Evolutionary conservation across 768 basidiomycete species (phyloP), one percentile per base, ranked within the genome.

Genomic region (Gyrodon lividus): DNA sequence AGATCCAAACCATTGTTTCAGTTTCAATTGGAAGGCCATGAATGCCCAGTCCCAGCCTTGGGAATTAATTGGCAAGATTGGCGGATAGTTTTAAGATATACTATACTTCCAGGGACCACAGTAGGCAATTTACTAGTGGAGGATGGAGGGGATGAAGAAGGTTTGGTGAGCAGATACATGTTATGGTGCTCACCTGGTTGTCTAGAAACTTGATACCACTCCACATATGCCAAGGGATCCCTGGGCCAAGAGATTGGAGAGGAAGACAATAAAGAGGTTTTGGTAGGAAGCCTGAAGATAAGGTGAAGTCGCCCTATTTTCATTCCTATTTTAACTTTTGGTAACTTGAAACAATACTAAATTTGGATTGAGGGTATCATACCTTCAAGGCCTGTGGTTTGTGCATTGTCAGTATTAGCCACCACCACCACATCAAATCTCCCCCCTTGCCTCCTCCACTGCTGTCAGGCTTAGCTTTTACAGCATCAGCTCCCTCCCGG

Each of bases 201-300:
- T 10, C 33, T 34, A 7, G 14, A 38, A 7, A 16, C 7, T 17
- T 34, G 34, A 24, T 40, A 54, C 55, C 52, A 53, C 41, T 56
- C 51, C 16, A 56, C 40, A 43, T 56, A 56, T 6, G 46, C 50
- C 30, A 56, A 38, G 4, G 52, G 52, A n/a, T 53, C 39, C 34
- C 35, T 42, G 7, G 44, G 45, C 55, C 55, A 56, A 31, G 23
- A 20, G 6, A 16, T 20, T 6, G 44, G 43, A n/a, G 39, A 30
- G 3, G 43, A 13, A 40, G n/a, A 10, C 17, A 22, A 17, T 22
- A 22, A 10, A 40, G n/a, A 40, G 9, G n/a, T 17, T n/a, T 12
- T 26, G 5, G 14, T 40, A 12, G 47, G 53, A 19, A 54, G 34
- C n/a, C 17, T 33, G 43, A 54, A 54, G 19, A 54, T 50, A 10